phyloP scores from a whole-genome alignment of 2,329 filamentous ascomycete species.

The Fusarium protoensiforme region DNA sequence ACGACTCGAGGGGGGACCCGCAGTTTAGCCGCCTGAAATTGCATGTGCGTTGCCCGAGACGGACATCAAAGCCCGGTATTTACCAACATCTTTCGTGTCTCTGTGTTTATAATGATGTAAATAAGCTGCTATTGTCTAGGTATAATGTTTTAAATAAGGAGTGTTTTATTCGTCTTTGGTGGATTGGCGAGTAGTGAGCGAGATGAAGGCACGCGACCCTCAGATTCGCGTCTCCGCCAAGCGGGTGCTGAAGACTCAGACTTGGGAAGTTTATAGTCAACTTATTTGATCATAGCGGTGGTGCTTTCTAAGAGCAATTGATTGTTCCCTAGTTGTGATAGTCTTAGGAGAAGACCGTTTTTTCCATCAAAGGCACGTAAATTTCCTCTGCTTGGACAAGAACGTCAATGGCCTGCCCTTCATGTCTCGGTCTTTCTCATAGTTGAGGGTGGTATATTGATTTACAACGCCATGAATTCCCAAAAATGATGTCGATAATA shows the following conservation, averaged over 20 bases:
- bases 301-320: not conserved
- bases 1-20: slow-evolving; percentile 35
- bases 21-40: slow-evolving; percentile 46
- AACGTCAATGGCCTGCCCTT: not conserved
- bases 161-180: not conserved
- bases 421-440: not conserved
- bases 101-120: not conserved
- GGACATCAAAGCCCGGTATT: not conserved
- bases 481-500: not conserved
- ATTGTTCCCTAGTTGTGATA: not conserved
- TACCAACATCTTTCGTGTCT: not conserved
- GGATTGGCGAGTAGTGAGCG: not conserved
- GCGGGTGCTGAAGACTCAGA: not conserved
- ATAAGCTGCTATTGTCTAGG: not conserved
- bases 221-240: not conserved
- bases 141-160: not conserved
- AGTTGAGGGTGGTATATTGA: not conserved
- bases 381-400: not conserved
- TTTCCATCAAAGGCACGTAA: not conserved
- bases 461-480: not conserved
- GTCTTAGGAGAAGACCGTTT: not conserved
- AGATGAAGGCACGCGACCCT: not conserved
- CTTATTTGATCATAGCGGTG: not conserved
- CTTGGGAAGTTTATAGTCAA: not conserved
- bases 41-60: slow-evolving; percentile 21